phyloP scores from a whole-genome alignment of 345 rosid species.

The Triadica sebifera region DNA sequence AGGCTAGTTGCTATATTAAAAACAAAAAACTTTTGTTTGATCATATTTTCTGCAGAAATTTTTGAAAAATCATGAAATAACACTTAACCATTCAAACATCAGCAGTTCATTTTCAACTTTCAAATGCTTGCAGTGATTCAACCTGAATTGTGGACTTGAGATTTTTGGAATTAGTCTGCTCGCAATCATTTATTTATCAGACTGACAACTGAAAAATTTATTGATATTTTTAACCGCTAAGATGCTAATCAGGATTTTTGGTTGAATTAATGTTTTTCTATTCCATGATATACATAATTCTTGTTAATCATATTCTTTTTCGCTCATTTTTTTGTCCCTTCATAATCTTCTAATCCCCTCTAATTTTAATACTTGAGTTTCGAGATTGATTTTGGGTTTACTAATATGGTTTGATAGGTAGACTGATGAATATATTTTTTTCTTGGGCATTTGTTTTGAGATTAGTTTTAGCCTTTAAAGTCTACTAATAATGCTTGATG shows the following conservation, averaged over 20 bases:
- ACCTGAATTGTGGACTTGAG: background rate
- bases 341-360: too few relatives aligned
- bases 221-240: conserved; percentile 1
- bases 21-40: background rate
- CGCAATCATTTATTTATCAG: background rate
- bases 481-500: too few relatives aligned
- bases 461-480: too few relatives aligned
- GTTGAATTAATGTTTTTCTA: background rate
- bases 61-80: background rate
- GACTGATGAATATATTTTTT: too few relatives aligned
- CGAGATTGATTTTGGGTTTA: too few relatives aligned
- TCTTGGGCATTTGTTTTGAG: too few relatives aligned
- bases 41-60: background rate
- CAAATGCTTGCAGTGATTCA: background rate
- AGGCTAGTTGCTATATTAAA: background rate
- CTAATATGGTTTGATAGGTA: too few relatives aligned
- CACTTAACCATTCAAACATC: too few relatives aligned
- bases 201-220: background rate
- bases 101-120: too few relatives aligned
- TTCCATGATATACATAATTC: background rate
- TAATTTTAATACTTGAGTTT: too few relatives aligned
- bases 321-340: too few relatives aligned
- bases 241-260: background rate
- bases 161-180: background rate
- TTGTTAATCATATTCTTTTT: too few relatives aligned